phyloP scores from a whole-genome alignment of 2,329 filamentous ascomycete species.

The Aspergillus awamori region DNA sequence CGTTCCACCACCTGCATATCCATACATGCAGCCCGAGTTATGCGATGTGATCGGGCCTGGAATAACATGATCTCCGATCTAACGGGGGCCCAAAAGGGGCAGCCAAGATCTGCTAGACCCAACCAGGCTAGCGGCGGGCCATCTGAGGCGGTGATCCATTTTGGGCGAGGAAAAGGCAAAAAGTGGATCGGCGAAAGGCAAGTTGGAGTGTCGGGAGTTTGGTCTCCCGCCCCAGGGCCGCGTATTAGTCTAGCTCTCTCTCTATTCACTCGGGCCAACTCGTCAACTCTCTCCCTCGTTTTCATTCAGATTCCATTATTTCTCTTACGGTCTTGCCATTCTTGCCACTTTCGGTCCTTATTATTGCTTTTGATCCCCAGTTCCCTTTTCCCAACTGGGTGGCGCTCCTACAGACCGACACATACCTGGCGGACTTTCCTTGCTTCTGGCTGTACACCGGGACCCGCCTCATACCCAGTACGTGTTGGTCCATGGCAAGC shows the following conservation, averaged over 20 bases:
- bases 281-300: not conserved
- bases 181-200: too few species aligned
- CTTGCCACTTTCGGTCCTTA: not conserved
- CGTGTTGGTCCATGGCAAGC: slow-evolving; percentile 22
- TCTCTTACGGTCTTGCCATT: not conserved
- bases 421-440: not conserved
- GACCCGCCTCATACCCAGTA: not conserved
- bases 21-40: not conserved
- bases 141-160: not conserved
- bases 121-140: not conserved
- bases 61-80: not conserved
- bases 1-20: too few species aligned
- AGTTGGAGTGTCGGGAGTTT: not conserved
- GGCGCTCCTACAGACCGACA: not conserved
- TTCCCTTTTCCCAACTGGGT: not conserved
- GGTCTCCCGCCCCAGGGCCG: not conserved
- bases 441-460: not conserved
- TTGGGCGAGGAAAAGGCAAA: too few species aligned
- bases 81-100: not conserved
- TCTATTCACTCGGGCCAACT: not conserved
- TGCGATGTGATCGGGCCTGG: not conserved
- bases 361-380: not conserved
- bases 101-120: not conserved
- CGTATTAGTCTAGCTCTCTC: not conserved
- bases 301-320: not conserved